These are phyloP conservation scores for Protomyces inouyei DNA, from an alignment of 1,139 yeast genomes.

Conservation along the genomic window DNA sequence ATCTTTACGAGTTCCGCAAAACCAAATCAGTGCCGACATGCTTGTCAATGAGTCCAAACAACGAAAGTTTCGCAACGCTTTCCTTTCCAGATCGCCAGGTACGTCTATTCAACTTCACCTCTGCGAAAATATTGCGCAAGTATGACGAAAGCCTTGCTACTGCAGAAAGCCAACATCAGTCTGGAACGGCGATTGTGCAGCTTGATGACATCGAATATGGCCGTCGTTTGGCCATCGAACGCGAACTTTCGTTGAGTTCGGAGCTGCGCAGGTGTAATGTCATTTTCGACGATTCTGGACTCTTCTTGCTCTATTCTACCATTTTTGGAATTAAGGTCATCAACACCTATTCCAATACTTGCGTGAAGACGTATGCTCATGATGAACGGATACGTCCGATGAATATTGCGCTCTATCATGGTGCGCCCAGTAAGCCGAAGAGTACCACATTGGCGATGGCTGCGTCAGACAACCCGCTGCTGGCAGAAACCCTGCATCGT, in stretches of 20 bases:
- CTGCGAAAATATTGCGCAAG: slow-evolving; percentile 43
- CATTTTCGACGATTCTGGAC: slow-evolving; percentile 42
- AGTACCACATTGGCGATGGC: slow-evolving; percentile 42
- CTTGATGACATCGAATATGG: slow-evolving; percentile 38
- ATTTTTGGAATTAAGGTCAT: slow-evolving; percentile 42
- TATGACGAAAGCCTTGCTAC: slow-evolving; percentile 40
- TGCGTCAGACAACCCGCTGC: slow-evolving; percentile 42
- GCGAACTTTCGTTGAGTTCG: slow-evolving; percentile 33
- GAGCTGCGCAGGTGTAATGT: slow-evolving; percentile 25
- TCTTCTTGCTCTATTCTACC: slow-evolving; percentile 41
- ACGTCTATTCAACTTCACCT: slow-evolving; percentile 40
- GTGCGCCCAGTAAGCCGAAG: slow-evolving; percentile 36
- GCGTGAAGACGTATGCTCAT: slow-evolving; percentile 40
- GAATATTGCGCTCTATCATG: slow-evolving; percentile 39
- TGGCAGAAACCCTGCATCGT: slow-evolving; percentile 39
- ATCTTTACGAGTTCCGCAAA: slow-evolving; percentile 44
- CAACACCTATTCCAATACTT: slow-evolving; percentile 39
- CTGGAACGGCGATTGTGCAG: slow-evolving; percentile 35
- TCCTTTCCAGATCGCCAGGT: slow-evolving; percentile 42
- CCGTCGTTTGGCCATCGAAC: slow-evolving; percentile 38
- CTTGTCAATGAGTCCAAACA: slow-evolving; percentile 38
- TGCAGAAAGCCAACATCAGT: slow-evolving; percentile 36
- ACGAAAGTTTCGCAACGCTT: slow-evolving; percentile 37
- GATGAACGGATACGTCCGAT: slow-evolving; percentile 40
- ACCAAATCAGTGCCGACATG: slow-evolving; percentile 37